Evolutionary conservation across 371 early-diverging fungal species (phyloP), one percentile per base, ranked within the genome.

Genomic region (Blakeslea trispora): DNA sequence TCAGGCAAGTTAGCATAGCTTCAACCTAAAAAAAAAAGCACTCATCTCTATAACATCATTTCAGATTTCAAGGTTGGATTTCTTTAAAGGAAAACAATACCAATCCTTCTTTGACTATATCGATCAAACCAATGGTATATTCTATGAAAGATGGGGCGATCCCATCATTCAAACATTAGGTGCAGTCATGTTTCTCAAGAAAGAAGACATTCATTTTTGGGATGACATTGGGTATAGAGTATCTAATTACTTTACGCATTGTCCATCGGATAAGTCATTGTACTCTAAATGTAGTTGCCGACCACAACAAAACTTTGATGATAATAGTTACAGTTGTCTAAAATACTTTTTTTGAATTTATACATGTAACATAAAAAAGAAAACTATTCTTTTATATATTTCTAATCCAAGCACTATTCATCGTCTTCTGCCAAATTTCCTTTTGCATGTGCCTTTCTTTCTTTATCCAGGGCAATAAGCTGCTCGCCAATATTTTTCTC

Each of bases 121-220:
- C 42, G 97, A 98, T 63, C 44, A 74, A 44, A 55, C 81, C 2
- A 92, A 92, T 21, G 95, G 89, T 3, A 96, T 98, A 65, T 98
- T 91, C 64, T 96, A 96, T 71, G 99, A 98, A 63, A 78, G 94
- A 71, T 82, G 75, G 79, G 79, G 75, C 9, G 79, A 78, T 56
- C 75, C 73, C 22, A 53, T 75, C 22, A 71, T 78, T 28, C 75
- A 75, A 42, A 57, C 79, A 6, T 43, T 78, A 15, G 79, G 69
- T 19, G 66, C 69, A 22, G 57, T 65, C 0, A 48, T 73, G 14
- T 73, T 73, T 42, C 50, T 78, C 19, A 65, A 63, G 28, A 75
- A 71, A 45, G 53, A 65, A 0, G 66, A 78, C n/a, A 46, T 78
- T 35, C 79, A 78, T 40, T 69, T 69, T n/a, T 78, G 69, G 69